A percentile compares a stretch with the other conserved stretches of the same genome.
These are phyloP conservation scores for Crassisporium funariophilum DNA, from an alignment of 768 basidiomycete genomes.

Conservation along the genomic window DNA sequence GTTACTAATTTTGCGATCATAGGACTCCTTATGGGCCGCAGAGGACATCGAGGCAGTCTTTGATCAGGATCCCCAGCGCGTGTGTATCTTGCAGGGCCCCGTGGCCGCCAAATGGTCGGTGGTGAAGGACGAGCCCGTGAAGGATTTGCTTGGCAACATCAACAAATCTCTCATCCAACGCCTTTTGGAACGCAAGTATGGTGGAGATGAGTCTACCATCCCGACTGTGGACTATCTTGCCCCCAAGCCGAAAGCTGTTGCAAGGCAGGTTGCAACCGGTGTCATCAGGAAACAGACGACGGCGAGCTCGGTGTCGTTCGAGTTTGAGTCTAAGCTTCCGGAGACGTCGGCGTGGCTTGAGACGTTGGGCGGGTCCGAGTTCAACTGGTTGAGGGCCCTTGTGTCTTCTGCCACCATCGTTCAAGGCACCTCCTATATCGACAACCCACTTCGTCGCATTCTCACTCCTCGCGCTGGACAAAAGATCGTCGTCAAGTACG, in stretches of 20 bases:
- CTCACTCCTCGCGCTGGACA: constrained; percentile 83
- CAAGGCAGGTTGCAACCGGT: constrained; percentile 41
- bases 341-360: constrained; percentile 77
- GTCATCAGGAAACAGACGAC: constrained; percentile 39
- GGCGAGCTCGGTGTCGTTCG: constrained; percentile 50
- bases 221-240: constrained; percentile 87
- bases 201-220: constrained; percentile 70
- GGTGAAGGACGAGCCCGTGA: constrained; percentile 92
- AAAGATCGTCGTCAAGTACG: constrained; percentile 63
- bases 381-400: constrained; percentile 87
- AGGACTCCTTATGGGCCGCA: constrained; percentile 97
- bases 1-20: constrained; percentile 14
- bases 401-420: constrained; percentile 81
- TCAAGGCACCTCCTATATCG: constrained; percentile 82
- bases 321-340: constrained; percentile 57
- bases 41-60: constrained; percentile 99
- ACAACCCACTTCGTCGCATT: constrained; percentile 87
- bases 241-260: constrained; percentile 37
- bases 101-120: constrained; percentile 89
- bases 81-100: constrained; percentile 96
- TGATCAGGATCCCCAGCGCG: constrained; percentile 97
- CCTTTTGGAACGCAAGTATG: constrained; percentile 78
- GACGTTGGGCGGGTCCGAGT: constrained; percentile 74
- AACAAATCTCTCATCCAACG: constrained; percentile 75
- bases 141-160: constrained; percentile 88